Evolutionary conservation across 1,139 yeast species (phyloP), one percentile per base, ranked within the genome.

Genomic region (Geotrichum reessii): DNA sequence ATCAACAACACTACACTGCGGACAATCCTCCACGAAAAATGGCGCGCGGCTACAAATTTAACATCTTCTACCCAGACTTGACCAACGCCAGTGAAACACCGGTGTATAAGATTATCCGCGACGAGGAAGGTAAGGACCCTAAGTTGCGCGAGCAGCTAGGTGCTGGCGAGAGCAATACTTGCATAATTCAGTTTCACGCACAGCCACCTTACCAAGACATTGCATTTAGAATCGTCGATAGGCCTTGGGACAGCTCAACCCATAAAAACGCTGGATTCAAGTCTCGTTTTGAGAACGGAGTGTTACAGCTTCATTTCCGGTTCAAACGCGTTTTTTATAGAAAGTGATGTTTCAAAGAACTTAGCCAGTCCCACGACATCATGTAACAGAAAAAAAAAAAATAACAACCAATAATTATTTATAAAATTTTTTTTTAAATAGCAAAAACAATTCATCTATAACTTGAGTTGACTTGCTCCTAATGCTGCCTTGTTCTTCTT

Each of bases 401-500:
- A 37, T n/a, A n/a, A 11, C 14, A 37, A 37, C 44, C 44, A 37
- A 37, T 37, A 37, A 52, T 48, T 54, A 40, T 24, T 19, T 11
- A 14, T 37, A n/a, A 19, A 24, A 25, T 37, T 25, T 25, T 25
- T 25, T 25, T 25, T 42, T 47, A 68, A 66, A 51, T 69, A 64
- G 44, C 44, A 37, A 49, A n/a, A 67, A 63, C 25, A 19, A 21
- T n/a, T 49, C n/a, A 2, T 12, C 58, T 63, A 70, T 47, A 71
- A 59, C 63, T 73, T 73, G 53, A 73, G 63, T 47, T 65, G 65
- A 21, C 67, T 63, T 11, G 68, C 69, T 12, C 63, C 61, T 1
- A 59, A 48, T 28, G 63, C 63, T 12, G 60, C 64, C 54, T 66
- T 65, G 14, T 72, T 77, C 68, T 77, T 82, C 69, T 82, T 83